A percentile compares a stretch with the other conserved stretches of the same genome.
Conservation (phyloP, 495 filamentous ascomycete species). For the Echria macrotheca region DNA sequence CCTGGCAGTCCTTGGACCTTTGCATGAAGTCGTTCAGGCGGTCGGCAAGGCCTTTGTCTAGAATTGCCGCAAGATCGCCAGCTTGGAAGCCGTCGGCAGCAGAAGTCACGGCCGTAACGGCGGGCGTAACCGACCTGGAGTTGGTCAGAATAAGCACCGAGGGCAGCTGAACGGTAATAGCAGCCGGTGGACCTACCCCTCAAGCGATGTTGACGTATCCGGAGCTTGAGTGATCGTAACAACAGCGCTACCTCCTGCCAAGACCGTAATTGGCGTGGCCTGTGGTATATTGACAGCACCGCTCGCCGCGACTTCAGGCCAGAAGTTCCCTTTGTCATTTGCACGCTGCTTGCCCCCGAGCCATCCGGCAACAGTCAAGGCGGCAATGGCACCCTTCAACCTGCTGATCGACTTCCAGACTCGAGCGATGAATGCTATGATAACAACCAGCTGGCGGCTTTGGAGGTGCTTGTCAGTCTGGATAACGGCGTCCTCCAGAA, state of each 20-base stretch:
- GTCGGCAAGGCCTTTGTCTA: constrained; percentile 3
- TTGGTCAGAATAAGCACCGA: not conserved
- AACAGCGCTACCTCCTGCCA: not conserved
- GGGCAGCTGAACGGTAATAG: not conserved
- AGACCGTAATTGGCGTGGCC: not conserved
- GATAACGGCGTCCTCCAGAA: constrained; percentile 1
- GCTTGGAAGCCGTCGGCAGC: not conserved
- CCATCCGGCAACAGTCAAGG: not conserved
- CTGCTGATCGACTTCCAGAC: not conserved
- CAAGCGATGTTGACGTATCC: not conserved
- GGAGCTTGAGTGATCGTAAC: not conserved
- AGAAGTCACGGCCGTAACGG: not conserved
- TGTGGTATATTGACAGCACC: not conserved
- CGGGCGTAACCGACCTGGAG: not conserved
- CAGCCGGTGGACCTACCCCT: not conserved
- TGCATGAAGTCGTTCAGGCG: not conserved
- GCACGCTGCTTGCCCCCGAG: not conserved
- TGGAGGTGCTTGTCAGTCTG: constrained; percentile 7
- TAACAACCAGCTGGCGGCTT: not conserved
- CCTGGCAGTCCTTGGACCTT: not conserved
- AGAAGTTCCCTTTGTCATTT: not conserved
- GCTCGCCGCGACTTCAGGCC: not conserved
- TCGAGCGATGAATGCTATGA: not conserved
- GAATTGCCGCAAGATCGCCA: not conserved
- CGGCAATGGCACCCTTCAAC: not conserved